Conservation (phyloP, 78 protist genomes). For the Protostelium mycophagum region DNA sequence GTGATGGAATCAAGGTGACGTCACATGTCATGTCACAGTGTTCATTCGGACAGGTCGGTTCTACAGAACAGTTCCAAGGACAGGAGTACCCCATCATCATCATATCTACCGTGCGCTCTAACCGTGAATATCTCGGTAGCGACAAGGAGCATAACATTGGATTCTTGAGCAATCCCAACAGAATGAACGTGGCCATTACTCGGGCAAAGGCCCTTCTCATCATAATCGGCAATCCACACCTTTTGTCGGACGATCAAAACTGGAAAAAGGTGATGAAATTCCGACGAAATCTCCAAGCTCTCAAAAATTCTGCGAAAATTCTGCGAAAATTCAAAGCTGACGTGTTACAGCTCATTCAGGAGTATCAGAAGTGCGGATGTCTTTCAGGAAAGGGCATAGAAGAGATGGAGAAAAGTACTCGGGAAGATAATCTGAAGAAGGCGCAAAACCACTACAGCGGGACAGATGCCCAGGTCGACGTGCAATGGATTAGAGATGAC, state of each 20-base stretch:
- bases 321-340: too few relatives aligned
- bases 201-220: slow-evolving; percentile 31
- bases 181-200: slow-evolving; percentile 57
- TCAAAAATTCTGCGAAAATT: too few relatives aligned
- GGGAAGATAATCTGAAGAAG: too few relatives aligned
- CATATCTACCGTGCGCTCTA: slow-evolving; percentile 37
- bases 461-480: too few relatives aligned
- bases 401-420: too few relatives aligned
- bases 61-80: slow-evolving; percentile 31
- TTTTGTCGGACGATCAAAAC: background rate
- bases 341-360: too few relatives aligned
- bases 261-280: background rate
- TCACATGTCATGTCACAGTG: too few relatives aligned
- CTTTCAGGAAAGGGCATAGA: too few relatives aligned
- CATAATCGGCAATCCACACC: slow-evolving; percentile 39
- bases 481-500: too few relatives aligned
- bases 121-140: background rate
- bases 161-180: slow-evolving; percentile 23
- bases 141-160: slow-evolving; percentile 27
- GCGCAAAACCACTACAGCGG: too few relatives aligned
- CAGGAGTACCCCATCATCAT: slow-evolving; percentile 42
- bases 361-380: too few relatives aligned
- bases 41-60: background rate
- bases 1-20: background rate
- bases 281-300: too few relatives aligned